phyloP scores from a whole-genome alignment of 768 basidiomycete genomes.

The Phaffia tasmanica region DNA sequence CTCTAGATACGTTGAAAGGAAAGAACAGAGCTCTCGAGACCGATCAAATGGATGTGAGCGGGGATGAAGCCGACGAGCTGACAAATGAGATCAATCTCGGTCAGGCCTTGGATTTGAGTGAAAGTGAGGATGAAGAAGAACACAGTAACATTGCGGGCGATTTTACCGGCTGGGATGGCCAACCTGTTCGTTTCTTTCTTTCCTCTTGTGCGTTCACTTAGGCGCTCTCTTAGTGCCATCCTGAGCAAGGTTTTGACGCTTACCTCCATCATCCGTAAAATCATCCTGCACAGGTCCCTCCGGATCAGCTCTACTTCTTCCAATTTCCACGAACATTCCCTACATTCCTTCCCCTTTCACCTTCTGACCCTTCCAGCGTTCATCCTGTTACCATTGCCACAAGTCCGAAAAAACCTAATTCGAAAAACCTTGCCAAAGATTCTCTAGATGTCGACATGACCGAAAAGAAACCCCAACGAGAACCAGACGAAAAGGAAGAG shows the following conservation, averaged over 20 bases:
- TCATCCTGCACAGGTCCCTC: conserved; percentile 5
- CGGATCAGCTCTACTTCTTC: conserved; percentile 26
- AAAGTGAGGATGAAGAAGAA: conserved; percentile 19
- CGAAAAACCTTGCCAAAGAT: background rate
- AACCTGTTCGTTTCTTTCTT: conserved; percentile 10
- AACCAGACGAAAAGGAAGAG: conserved; percentile 7
- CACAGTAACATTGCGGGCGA: conserved; percentile 19
- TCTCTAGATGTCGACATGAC: background rate
- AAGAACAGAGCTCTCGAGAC: too few species aligned
- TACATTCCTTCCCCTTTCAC: conserved; percentile 11
- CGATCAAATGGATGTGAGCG: too few species aligned
- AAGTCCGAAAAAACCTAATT: background rate
- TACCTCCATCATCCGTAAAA: background rate
- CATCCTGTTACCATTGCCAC: background rate
- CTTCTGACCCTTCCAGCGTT: background rate
- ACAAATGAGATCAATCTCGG: conserved; percentile 9
- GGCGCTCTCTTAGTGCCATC: background rate
- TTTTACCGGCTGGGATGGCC: conserved; percentile 25
- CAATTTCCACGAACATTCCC: conserved; percentile 25
- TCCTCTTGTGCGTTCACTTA: background rate
- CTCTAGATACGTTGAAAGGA: too few species aligned
- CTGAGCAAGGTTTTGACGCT: background rate
- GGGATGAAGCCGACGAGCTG: background rate
- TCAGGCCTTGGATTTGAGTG: conserved; percentile 21
- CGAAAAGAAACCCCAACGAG: background rate